Percentiles rank a stretch among this genome's conserved stretches.
Conservation (phyloP, 495 filamentous ascomycete genomes). For the Penicillium canariense region DNA sequence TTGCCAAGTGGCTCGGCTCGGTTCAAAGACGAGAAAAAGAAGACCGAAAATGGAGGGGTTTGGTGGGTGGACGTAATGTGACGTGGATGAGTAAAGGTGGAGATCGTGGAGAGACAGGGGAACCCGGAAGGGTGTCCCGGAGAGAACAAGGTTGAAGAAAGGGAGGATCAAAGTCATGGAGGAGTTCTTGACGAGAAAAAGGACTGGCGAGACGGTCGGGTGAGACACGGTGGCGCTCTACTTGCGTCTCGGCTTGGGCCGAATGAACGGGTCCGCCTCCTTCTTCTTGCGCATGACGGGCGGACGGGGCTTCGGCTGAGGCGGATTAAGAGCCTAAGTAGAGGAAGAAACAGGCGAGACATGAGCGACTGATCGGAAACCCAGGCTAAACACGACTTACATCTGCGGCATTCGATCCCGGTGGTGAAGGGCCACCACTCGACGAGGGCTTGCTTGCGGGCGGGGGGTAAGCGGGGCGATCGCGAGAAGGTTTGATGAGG, state of each 20-base stretch:
- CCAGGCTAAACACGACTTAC: conserved; percentile 20
- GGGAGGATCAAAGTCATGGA: not conserved
- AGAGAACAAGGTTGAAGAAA: conserved; percentile 2
- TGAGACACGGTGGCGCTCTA: conserved; percentile 10
- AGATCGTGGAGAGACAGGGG: not conserved
- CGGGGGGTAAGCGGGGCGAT: conserved; percentile 32
- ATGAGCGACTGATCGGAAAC: conserved; percentile 12
- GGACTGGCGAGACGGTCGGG: not conserved
- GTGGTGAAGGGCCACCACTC: conserved; percentile 5
- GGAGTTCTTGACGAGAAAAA: not conserved
- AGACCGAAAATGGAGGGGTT: not conserved
- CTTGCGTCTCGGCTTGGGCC: conserved; percentile 44
- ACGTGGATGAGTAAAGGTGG: not conserved
- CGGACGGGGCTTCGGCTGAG: conserved; percentile 23
- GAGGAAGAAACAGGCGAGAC: not conserved
- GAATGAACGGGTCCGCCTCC: conserved; percentile 51
- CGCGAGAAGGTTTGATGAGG: conserved; percentile 41
- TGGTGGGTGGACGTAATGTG: not conserved
- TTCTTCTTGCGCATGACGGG: conserved; percentile 48
- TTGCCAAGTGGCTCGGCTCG: not conserved
- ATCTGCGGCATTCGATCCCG: conserved; percentile 12
- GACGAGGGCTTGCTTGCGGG: conserved; percentile 10
- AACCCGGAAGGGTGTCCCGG: not conserved
- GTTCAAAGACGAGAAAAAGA: not conserved
- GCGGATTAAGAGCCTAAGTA: conserved; percentile 10